Evolutionary conservation across 2,329 filamentous ascomycete species (phyloP).

Genomic region (Diplodia seriata): DNA sequence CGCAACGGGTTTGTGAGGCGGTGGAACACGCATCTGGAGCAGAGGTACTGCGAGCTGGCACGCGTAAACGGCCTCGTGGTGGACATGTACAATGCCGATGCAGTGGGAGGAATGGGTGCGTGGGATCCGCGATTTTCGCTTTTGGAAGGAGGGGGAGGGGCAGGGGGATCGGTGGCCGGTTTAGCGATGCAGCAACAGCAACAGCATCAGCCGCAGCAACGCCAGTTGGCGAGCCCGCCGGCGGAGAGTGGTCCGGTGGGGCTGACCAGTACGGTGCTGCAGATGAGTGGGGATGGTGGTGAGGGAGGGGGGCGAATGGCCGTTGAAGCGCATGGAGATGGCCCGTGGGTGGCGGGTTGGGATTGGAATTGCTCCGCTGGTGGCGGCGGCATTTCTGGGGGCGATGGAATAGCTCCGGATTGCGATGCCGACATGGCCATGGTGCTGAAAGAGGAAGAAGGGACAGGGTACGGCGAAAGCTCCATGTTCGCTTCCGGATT

Average conservation of each 20-base stretch:
- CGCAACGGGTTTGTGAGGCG: constrained; percentile 41
- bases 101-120: neutral
- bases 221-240: constrained; percentile 3
- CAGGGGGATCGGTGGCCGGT: neutral
- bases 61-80: constrained; percentile 9
- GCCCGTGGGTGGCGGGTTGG: neutral
- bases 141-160: neutral
- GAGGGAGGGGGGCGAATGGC: neutral
- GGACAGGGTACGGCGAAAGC: neutral
- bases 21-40: constrained; percentile 42
- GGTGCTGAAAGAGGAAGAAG: constrained; percentile 1
- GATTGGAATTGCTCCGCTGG: neutral
- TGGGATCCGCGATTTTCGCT: constrained; percentile 8
- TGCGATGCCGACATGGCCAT: neutral
- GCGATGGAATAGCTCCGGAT: neutral
- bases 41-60: neutral
- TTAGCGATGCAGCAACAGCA: neutral
- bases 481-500: neutral
- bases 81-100: constrained; percentile 5
- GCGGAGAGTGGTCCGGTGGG: neutral
- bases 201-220: neutral
- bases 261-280: neutral
- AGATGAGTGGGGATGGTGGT: neutral
- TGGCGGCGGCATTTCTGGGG: neutral
- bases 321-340: neutral